Conservation (phyloP, 2,329 filamentous ascomycete species). For the Pseudogymnoascus sp. region DNA sequence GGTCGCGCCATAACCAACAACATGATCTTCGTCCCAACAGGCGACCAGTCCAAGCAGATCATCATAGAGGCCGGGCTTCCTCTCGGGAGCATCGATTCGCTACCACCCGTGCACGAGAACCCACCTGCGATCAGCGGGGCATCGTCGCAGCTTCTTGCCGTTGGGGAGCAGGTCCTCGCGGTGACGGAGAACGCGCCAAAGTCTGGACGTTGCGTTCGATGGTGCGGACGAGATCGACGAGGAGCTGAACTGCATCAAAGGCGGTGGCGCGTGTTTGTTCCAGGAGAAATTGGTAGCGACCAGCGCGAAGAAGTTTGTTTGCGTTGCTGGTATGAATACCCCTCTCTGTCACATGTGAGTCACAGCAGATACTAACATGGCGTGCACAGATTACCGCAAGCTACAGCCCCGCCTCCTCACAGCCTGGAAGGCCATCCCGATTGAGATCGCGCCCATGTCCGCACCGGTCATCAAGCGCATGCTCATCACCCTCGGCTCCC, state of each 20-base stretch:
- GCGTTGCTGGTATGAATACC: conserved; percentile 62
- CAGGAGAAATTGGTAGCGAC: conserved; percentile 95
- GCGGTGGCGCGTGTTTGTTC: conserved; percentile 92
- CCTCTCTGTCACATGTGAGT: background rate
- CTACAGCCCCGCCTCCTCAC: conserved; percentile 67
- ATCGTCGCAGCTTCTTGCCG: conserved; percentile 67
- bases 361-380: background rate
- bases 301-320: conserved; percentile 77
- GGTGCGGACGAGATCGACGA: conserved; percentile 96
- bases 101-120: conserved; percentile 26
- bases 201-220: conserved; percentile 88
- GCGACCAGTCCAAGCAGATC: conserved; percentile 81
- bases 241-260: conserved; percentile 94
- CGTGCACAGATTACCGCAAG: conserved; percentile 75
- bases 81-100: conserved; percentile 46
- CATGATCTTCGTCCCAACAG: conserved; percentile 82
- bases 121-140: conserved; percentile 22
- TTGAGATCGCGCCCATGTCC: conserved; percentile 85
- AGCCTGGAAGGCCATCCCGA: conserved; percentile 79
- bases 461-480: conserved; percentile 69
- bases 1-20: conserved; percentile 45
- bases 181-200: conserved; percentile 33
- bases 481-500: conserved; percentile 66
- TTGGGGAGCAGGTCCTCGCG: conserved; percentile 28
- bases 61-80: conserved; percentile 74